A percentile compares a stretch with the other conserved stretches of the same genome.
These are phyloP conservation scores for Kodamaea anthophila DNA, from an alignment of 1,139 yeast species.

Conservation along the genomic window DNA sequence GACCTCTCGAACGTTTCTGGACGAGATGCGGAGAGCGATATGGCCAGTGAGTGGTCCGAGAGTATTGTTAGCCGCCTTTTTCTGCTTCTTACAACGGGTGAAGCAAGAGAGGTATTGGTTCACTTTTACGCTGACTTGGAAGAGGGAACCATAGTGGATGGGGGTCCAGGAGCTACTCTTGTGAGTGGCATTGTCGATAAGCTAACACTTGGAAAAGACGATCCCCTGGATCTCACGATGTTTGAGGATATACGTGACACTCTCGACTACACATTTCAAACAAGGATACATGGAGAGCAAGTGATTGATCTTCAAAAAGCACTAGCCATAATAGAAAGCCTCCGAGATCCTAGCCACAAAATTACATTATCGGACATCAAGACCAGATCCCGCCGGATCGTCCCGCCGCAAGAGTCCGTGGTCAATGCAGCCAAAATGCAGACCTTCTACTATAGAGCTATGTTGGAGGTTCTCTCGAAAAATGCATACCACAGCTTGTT, in stretches of 20 bases:
- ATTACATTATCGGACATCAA: slow-evolving; percentile 45
- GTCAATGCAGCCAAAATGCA: slow-evolving; percentile 47
- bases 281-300: slow-evolving; percentile 10
- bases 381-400: slow-evolving; percentile 37
- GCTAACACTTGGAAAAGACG: slow-evolving; percentile 18
- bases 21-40: slow-evolving; percentile 9
- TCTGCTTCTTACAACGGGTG: slow-evolving; percentile 38
- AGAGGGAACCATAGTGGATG: slow-evolving; percentile 11
- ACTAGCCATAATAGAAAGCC: slow-evolving; percentile 12
- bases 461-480: slow-evolving; percentile 13
- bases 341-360: too few species aligned
- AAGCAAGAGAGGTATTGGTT: slow-evolving; percentile 55
- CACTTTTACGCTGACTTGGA: slow-evolving; percentile 44
- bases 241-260: slow-evolving; percentile 19
- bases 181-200: slow-evolving; percentile 63
- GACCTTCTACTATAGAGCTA: slow-evolving; percentile 45
- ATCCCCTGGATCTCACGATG: slow-evolving; percentile 15
- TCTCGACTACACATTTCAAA: slow-evolving; percentile 8
- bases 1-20: not conserved
- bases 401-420: slow-evolving; percentile 46
- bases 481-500: slow-evolving; percentile 19
- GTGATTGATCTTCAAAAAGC: slow-evolving; percentile 20
- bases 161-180: slow-evolving; percentile 30
- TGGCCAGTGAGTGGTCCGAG: slow-evolving; percentile 31
- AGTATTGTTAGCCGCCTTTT: slow-evolving; percentile 28